A percentile compares a stretch with the other conserved stretches of the same genome.
These are phyloP conservation scores for Cyberlindnera japonica DNA, from an alignment of 805 yeast genomes.

Conservation along the genomic window DNA sequence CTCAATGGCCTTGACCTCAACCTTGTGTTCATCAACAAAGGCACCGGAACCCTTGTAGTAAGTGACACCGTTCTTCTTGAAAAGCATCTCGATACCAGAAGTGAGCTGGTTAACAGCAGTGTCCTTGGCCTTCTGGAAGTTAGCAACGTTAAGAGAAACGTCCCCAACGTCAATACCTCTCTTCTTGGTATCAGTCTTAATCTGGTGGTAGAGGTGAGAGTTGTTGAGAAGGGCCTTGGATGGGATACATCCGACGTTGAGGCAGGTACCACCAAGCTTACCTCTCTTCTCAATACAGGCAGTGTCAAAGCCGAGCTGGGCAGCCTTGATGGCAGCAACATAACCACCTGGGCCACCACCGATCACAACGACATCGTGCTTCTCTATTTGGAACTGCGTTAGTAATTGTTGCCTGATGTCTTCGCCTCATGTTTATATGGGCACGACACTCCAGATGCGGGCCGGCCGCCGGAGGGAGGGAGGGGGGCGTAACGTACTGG, in stretches of 20 bases:
- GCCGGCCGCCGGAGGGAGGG: not conserved
- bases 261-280: slow-evolving; percentile 94
- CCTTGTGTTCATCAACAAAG: slow-evolving; percentile 73
- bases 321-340: slow-evolving; percentile 98
- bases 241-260: slow-evolving; percentile 98
- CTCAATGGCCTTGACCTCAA: slow-evolving; percentile 82
- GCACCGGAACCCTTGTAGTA: slow-evolving; percentile 94
- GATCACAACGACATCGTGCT: slow-evolving; percentile 88
- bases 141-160: slow-evolving; percentile 68
- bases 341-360: slow-evolving; percentile 99
- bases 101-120: slow-evolving; percentile 86
- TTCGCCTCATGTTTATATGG: no score
- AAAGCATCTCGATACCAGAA: slow-evolving; percentile 88
- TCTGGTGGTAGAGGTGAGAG: slow-evolving; percentile 87
- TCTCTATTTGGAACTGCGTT: no score
- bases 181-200: slow-evolving; percentile 73
- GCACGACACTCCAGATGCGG: not conserved
- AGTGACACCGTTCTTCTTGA: slow-evolving; percentile 92
- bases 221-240: slow-evolving; percentile 94
- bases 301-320: slow-evolving; percentile 90
- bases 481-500: slow-evolving; percentile 13
- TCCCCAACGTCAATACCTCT: slow-evolving; percentile 90
- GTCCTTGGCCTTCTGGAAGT: slow-evolving; percentile 90
- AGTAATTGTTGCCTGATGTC: no score
- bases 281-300: slow-evolving; percentile 99